Evolutionary conservation across 1,284 basidiomycete species (phyloP).

Genomic region (Veloboletus limbatus): DNA sequence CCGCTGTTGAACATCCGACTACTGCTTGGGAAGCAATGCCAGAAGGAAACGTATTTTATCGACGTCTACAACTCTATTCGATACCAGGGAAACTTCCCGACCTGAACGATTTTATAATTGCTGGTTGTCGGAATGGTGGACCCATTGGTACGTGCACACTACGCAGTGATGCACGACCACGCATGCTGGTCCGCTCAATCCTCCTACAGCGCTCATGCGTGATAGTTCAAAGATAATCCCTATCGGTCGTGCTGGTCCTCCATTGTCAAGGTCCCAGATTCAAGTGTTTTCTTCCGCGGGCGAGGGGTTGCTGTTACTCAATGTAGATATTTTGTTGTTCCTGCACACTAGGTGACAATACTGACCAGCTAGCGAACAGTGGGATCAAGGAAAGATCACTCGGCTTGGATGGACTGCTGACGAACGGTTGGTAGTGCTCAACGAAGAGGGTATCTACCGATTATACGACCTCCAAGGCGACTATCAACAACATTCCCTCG

Average conservation of each 20-base stretch:
- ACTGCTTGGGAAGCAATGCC: slow-evolving; percentile 78
- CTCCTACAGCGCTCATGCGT: slow-evolving; percentile 73
- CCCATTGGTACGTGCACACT: slow-evolving; percentile 65
- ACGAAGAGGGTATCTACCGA: slow-evolving; percentile 90
- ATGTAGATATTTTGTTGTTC: slow-evolving; percentile 52
- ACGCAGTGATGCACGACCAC: neutral
- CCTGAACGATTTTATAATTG: slow-evolving; percentile 77
- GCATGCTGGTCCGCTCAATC: slow-evolving; percentile 7
- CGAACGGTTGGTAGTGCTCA: slow-evolving; percentile 81
- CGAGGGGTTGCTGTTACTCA: slow-evolving; percentile 62
- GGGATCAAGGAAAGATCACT: slow-evolving; percentile 81
- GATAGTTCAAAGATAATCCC: slow-evolving; percentile 82
- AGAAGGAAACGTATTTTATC: slow-evolving; percentile 75
- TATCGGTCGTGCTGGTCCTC: slow-evolving; percentile 58
- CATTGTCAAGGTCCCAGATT: slow-evolving; percentile 73
- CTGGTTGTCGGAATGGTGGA: slow-evolving; percentile 84
- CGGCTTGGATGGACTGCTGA: slow-evolving; percentile 81
- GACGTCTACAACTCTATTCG: slow-evolving; percentile 80
- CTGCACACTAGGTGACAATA: neutral
- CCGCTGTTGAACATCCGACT: slow-evolving; percentile 66
- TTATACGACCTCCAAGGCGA: slow-evolving; percentile 86
- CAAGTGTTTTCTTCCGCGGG: slow-evolving; percentile 75
- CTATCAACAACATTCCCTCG: slow-evolving; percentile 84
- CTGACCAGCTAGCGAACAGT: slow-evolving; percentile 46
- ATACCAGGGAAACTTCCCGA: slow-evolving; percentile 79